Evolutionary conservation across 306 rosid genomes (phyloP).

Genomic region (Cercis canadensis): DNA sequence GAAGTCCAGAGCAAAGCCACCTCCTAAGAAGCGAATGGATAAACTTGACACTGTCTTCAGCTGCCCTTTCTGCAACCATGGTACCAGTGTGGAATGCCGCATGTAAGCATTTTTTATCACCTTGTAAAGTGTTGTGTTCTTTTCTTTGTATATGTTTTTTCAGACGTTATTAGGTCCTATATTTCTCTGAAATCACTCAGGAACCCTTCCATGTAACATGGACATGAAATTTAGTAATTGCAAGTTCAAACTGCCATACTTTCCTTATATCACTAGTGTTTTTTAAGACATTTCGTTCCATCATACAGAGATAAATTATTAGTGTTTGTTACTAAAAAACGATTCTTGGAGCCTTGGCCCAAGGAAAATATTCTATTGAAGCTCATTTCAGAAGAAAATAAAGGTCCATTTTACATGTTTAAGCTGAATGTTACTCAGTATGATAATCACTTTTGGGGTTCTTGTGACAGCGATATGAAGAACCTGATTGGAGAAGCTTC

Average conservation of each 20-base stretch:
- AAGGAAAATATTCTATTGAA: background rate
- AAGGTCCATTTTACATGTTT: background rate
- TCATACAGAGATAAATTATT: background rate
- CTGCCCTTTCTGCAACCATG: slow-evolving; percentile 98
- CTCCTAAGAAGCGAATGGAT: slow-evolving; percentile 94
- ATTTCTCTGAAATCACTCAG: slow-evolving; percentile 8
- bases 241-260: no score
- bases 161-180: background rate
- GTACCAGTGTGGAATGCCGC: slow-evolving; percentile 90
- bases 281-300: background rate
- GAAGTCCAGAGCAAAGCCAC: slow-evolving; percentile 89
- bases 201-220: background rate
- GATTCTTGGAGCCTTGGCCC: background rate
- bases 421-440: slow-evolving; percentile 2
- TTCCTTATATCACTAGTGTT: background rate
- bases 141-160: background rate
- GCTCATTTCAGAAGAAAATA: background rate
- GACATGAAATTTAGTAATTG: background rate
- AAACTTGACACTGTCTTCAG: slow-evolving; percentile 97
- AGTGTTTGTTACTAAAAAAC: background rate
- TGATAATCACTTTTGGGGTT: slow-evolving; percentile 17
- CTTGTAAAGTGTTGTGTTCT: background rate
- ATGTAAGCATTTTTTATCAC: slow-evolving; percentile 58
- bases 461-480: slow-evolving; percentile 80
- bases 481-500: slow-evolving; percentile 85